Evolutionary conservation across 352 stramenopile genomes (phyloP).

Genomic region (Lagenidium giganteum): DNA sequence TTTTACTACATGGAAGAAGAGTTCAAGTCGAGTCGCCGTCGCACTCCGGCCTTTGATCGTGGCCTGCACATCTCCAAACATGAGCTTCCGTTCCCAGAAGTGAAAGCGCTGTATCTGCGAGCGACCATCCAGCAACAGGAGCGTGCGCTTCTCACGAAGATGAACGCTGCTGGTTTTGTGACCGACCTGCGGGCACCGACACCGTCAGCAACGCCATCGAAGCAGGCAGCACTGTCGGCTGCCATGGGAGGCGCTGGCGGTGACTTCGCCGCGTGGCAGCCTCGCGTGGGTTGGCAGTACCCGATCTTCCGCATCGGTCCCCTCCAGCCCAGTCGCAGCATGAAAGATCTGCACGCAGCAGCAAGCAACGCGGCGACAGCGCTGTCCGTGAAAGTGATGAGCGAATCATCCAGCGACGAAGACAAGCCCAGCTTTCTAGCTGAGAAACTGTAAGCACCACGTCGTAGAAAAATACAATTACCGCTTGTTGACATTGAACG

Average conservation of each 20-base stretch:
- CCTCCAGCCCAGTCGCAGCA: constrained; percentile 29
- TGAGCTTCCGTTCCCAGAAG: constrained; percentile 61
- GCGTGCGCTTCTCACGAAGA: constrained; percentile 62
- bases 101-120: constrained; percentile 73
- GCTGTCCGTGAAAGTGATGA: too few relatives aligned
- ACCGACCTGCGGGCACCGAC: constrained; percentile 1
- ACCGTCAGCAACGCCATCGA: constrained; percentile 20
- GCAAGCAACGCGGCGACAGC: too few relatives aligned
- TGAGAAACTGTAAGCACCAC: too few relatives aligned
- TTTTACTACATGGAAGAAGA: constrained; percentile 80
- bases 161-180: constrained; percentile 26
- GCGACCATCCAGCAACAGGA: constrained; percentile 87
- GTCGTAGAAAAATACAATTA: too few relatives aligned
- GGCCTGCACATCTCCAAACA: constrained; percentile 82
- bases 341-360: constrained; percentile 4
- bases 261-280: constrained; percentile 40
- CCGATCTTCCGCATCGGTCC: constrained; percentile 60
- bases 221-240: constrained; percentile 31
- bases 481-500: too few relatives aligned
- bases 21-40: constrained; percentile 38
- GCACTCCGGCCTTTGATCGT: constrained; percentile 26
- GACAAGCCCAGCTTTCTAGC: too few relatives aligned
- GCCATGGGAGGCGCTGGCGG: too few relatives aligned
- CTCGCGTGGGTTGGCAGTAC: constrained; percentile 42
- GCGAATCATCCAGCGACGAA: too few relatives aligned